Conservation (phyloP, 1,284 basidiomycete species). For the Austroboletus rostrupii region DNA sequence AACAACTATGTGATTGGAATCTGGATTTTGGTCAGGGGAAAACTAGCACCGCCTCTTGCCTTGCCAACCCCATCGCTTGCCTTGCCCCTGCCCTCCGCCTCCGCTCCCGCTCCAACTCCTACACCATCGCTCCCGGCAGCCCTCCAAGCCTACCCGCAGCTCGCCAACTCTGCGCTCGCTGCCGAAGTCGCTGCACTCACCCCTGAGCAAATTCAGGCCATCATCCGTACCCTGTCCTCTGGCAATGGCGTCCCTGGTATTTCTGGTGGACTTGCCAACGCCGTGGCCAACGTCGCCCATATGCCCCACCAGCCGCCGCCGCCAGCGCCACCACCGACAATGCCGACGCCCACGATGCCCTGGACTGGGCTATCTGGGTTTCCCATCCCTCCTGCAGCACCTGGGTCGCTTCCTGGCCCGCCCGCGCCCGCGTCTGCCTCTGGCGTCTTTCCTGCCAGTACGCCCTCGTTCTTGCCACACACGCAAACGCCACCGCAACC, state of each 20-base stretch:
- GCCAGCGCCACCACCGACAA: conserved; percentile 1
- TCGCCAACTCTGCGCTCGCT: conserved; percentile 32
- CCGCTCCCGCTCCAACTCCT: not conserved
- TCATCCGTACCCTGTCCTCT: conserved; percentile 45
- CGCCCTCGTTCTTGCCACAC: conserved; percentile 19
- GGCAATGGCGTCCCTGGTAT: conserved; percentile 27
- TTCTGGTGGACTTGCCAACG: conserved; percentile 28
- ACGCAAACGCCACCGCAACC: conserved; percentile 20
- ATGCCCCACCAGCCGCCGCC: conserved; percentile 8
- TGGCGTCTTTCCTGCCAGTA: not conserved
- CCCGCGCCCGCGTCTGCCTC: not conserved
- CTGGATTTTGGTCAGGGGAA: conserved; percentile 77
- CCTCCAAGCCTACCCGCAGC: conserved; percentile 32
- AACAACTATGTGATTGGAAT: conserved; percentile 75
- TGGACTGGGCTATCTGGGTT: conserved; percentile 22
- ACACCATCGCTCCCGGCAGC: conserved; percentile 22
- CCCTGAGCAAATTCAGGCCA: conserved; percentile 56
- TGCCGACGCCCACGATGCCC: conserved; percentile 3
- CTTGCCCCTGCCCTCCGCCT: conserved; percentile 3
- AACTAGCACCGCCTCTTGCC: conserved; percentile 44
- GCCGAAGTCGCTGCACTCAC: conserved; percentile 51
- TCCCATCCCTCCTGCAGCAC: conserved; percentile 7
- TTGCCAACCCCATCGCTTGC: conserved; percentile 20
- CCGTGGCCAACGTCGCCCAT: conserved; percentile 25
- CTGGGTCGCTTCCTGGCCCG: no score